A percentile compares a stretch with the other conserved stretches of the same genome.
Evolutionary conservation across 257 asterid genomes (phyloP).

Genomic region (Primulina eburnea): DNA sequence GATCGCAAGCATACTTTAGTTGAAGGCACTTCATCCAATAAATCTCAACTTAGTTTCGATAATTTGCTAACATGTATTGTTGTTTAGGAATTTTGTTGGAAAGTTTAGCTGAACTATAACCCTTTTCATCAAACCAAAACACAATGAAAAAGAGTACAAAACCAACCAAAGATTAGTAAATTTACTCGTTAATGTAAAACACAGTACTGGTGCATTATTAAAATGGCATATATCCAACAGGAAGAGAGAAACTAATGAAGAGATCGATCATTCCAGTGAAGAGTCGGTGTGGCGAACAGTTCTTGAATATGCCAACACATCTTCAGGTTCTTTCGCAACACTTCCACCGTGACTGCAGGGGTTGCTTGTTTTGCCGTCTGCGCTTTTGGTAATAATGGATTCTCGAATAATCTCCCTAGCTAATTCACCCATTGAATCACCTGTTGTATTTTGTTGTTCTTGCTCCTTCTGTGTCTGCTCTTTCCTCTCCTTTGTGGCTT

Average conservation of each 20-base stretch:
- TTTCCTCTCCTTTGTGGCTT: constrained; percentile 20
- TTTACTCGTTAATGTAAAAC: neutral
- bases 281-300: constrained; percentile 23
- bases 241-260: neutral
- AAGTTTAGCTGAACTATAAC: too few relatives aligned
- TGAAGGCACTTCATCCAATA: too few relatives aligned
- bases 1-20: too few relatives aligned
- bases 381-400: constrained; percentile 9
- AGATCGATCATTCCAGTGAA: constrained; percentile 17
- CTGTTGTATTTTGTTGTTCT: neutral
- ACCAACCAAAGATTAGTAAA: too few relatives aligned
- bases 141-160: too few relatives aligned
- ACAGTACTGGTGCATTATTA: neutral
- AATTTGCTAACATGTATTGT: too few relatives aligned
- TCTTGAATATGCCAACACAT: constrained; percentile 23
- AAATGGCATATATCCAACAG: neutral
- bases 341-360: neutral
- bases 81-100: too few relatives aligned
- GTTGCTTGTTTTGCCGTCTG: neutral
- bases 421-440: constrained; percentile 10
- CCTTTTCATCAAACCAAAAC: too few relatives aligned
- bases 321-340: constrained; percentile 15
- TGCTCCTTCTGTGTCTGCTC: constrained; percentile 17
- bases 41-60: too few relatives aligned
- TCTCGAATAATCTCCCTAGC: constrained; percentile 20